Base-by-base conservation (phyloP, 805 yeast genomes). In the Candida easanensis region DNA sequence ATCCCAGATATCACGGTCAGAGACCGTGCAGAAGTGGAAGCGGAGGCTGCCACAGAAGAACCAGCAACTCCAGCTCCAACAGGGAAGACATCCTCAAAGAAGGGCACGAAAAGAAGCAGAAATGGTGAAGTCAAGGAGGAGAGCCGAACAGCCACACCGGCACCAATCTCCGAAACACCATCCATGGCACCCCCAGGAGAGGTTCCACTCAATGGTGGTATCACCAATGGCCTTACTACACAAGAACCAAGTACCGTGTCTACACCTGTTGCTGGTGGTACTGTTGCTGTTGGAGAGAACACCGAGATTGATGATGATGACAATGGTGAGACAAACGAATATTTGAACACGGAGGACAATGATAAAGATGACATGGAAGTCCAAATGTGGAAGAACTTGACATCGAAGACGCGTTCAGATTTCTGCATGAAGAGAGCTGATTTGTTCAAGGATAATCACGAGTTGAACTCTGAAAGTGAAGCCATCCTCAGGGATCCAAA, bases 1-100 rank as follows among this genome's bases (percentile, higher is more conserved):
- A 91, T 93, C 31, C 99, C 99, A 0, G 95, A 93, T 56, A 87
- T 93, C 41, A 74, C 78, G 0, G 76, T 93, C 4, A 73, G 89
- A 52, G 88, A 78, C 55, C 64, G 91, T 37, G 69, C 82, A 0
- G 93, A 85, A 39, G 77, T 83, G 7, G 93, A 85, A 51, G 72
- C 68, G 25, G 69, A 68, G 18, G 62, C 58, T 15, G 66, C 61
- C 8, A 28, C 42, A 6, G 66, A 63, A 5, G 56, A 51, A 7
- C 39, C 44, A 4, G 17, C 49, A 2, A 58, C 61, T 2, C 61
- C 62, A 1, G 49, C 35, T 2, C 52, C 58, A n/a, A 41, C 60
- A 6, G 66, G 66, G 11, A 57, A 61, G 23, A 57, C 65, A 18
- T 57, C 61, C 15, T 58, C 71, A 10, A 61, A 61, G 58, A 66